Evolutionary conservation across 176 grass and related monocot genomes (phyloP).

Genomic region (Hsuehochloa calcarea): DNA sequence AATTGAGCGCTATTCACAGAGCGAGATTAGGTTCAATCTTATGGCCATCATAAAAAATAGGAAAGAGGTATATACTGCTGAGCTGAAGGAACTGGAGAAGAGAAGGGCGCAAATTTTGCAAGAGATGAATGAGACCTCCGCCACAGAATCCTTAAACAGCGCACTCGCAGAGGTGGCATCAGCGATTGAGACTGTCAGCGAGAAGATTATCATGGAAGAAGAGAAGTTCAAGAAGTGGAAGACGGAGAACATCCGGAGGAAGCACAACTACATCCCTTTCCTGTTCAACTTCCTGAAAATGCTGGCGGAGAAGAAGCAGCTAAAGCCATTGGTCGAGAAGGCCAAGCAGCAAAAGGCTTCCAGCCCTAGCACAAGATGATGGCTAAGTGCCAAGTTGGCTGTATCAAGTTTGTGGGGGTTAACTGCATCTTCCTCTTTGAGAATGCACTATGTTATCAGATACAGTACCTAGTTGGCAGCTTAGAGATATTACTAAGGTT

Average conservation of each 20-base stretch:
- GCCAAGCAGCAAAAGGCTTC: conserved; percentile 58
- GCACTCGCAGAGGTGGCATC: conserved; percentile 54
- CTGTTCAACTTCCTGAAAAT: conserved; percentile 89
- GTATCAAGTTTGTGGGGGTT: conserved; percentile 11
- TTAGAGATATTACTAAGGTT: conserved; percentile 26
- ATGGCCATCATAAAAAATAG: conserved; percentile 94
- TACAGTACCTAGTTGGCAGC: conserved; percentile 17
- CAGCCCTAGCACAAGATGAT: conserved; percentile 36
- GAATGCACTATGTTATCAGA: conserved; percentile 17
- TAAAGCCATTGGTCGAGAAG: conserved; percentile 79
- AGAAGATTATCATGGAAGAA: conserved; percentile 91
- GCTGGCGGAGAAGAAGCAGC: conserved; percentile 88
- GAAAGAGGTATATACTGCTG: conserved; percentile 67
- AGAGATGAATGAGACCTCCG: conserved; percentile 32
- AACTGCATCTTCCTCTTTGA: neutral
- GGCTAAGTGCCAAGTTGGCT: neutral
- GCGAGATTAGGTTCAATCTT: conserved; percentile 94
- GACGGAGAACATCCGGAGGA: conserved; percentile 83
- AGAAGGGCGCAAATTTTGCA: conserved; percentile 71
- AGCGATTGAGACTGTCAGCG: conserved; percentile 52
- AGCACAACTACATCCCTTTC: conserved; percentile 99
- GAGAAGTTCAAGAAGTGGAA: conserved; percentile 99
- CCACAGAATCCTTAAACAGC: conserved; percentile 37
- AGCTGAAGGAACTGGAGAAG: conserved; percentile 77
- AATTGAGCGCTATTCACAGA: conserved; percentile 81